phyloP scores from a whole-genome alignment of 2,329 filamentous ascomycete genomes.

The Diaporthe destruens region DNA sequence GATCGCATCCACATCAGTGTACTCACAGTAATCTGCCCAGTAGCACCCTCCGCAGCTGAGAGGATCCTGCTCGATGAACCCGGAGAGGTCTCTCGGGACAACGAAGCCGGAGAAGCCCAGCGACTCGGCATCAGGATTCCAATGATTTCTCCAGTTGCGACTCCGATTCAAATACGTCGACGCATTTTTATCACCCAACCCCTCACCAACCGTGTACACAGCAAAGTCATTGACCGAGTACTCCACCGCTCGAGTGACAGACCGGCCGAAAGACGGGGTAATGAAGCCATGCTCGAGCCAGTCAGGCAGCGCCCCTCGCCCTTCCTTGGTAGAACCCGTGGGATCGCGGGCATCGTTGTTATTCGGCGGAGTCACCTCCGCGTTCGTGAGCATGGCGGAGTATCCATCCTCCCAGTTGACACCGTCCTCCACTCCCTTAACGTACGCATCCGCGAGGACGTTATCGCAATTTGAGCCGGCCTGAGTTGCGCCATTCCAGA shows the following conservation, averaged over 20 bases:
- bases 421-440: constrained; percentile 73
- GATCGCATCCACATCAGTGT: not conserved
- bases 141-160: constrained; percentile 79
- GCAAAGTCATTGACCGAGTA: constrained; percentile 79
- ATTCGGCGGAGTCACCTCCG: constrained; percentile 71
- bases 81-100: constrained; percentile 66
- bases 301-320: constrained; percentile 76
- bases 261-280: constrained; percentile 70
- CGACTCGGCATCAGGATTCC: constrained; percentile 70
- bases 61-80: constrained; percentile 68
- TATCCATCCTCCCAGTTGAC: constrained; percentile 75
- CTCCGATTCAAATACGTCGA: constrained; percentile 72
- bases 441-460: constrained; percentile 78
- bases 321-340: constrained; percentile 75
- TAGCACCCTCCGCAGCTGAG: constrained; percentile 73
- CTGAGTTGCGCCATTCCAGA: constrained; percentile 77
- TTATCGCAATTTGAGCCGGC: constrained; percentile 80
- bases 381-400: constrained; percentile 74
- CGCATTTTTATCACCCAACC: constrained; percentile 67
- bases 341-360: constrained; percentile 68
- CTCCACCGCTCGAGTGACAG: constrained; percentile 74
- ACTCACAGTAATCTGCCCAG: constrained; percentile 68
- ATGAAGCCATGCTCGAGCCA: constrained; percentile 76
- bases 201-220: constrained; percentile 73
- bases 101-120: constrained; percentile 75